Percentiles rank a stretch among this genome's conserved stretches.
Conservation (phyloP, 257 asterid species). For the Vinca minor region DNA sequence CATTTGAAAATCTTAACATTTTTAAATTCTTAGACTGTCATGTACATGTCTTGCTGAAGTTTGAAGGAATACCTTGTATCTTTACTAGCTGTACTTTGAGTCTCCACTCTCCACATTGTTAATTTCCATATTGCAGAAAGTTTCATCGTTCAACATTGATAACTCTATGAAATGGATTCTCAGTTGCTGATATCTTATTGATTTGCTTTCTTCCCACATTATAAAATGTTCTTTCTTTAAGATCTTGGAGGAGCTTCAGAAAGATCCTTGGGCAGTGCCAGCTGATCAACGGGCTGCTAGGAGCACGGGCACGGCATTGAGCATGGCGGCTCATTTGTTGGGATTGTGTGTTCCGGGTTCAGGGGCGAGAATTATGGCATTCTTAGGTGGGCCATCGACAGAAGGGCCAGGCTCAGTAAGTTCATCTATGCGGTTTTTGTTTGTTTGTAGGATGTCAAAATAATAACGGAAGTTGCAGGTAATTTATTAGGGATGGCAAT, state of each 20-base stretch:
- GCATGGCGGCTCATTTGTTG: constrained; percentile 86
- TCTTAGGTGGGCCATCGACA: constrained; percentile 93
- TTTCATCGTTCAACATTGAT: background rate
- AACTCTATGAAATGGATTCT: background rate
- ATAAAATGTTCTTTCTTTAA: constrained; percentile 23
- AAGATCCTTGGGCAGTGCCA: constrained; percentile 94
- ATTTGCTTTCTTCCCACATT: constrained; percentile 4
- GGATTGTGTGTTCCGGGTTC: constrained; percentile 95
- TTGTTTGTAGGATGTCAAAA: background rate
- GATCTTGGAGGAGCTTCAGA: constrained; percentile 97
- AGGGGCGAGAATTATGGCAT: constrained; percentile 95
- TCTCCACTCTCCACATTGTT: too few species aligned
- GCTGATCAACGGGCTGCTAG: constrained; percentile 86
- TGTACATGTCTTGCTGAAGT: background rate
- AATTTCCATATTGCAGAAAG: too few species aligned
- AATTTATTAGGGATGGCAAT: too few species aligned
- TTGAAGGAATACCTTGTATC: too few species aligned
- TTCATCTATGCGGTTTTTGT: constrained; percentile 9
- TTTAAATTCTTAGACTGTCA: too few species aligned
- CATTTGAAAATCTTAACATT: background rate
- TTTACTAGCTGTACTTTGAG: too few species aligned
- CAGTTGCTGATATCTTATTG: background rate
- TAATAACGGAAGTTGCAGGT: background rate
- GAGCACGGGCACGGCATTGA: constrained; percentile 90
- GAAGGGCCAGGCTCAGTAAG: constrained; percentile 95